Conservation (phyloP, 1,284 basidiomycete species). For the Neotropicomus parvogracilis region DNA sequence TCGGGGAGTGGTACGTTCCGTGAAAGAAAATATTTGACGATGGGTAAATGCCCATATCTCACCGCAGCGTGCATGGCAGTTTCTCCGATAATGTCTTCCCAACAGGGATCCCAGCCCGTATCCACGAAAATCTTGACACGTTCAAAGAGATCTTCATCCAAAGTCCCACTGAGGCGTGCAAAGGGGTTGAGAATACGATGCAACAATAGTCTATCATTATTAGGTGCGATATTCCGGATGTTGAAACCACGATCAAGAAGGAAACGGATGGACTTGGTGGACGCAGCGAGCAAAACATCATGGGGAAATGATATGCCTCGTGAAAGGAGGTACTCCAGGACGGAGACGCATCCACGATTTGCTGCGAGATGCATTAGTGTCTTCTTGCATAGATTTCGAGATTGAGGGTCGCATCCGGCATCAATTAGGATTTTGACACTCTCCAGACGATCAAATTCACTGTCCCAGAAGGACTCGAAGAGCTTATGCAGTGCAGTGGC, state of each 20-base stretch:
- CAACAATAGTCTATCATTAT: not conserved
- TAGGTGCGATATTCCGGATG: not conserved
- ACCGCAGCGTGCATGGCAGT: not conserved
- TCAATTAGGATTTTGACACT: not conserved
- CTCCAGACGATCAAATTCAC: not conserved
- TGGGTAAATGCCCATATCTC: not conserved
- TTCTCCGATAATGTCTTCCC: not conserved
- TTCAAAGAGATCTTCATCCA: accelerated
- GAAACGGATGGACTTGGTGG: not conserved
- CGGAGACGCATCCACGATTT: not conserved
- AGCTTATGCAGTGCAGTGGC: constrained; percentile 2
- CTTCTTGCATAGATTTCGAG: not conserved
- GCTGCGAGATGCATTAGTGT: not conserved
- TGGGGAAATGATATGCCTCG: not conserved
- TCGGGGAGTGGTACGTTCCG: not conserved
- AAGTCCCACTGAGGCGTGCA: no score
- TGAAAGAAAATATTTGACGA: not conserved
- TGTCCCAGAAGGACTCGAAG: accelerated
- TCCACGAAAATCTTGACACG: not conserved
- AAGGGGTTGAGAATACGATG: not conserved
- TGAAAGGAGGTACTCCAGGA: not conserved
- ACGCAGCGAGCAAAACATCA: not conserved
- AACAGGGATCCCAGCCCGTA: not conserved
- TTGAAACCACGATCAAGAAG: not conserved
- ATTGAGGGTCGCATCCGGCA: not conserved